Base-by-base conservation (phyloP, 176 grass and related monocot species). In the Oryza glaberrima region DNA sequence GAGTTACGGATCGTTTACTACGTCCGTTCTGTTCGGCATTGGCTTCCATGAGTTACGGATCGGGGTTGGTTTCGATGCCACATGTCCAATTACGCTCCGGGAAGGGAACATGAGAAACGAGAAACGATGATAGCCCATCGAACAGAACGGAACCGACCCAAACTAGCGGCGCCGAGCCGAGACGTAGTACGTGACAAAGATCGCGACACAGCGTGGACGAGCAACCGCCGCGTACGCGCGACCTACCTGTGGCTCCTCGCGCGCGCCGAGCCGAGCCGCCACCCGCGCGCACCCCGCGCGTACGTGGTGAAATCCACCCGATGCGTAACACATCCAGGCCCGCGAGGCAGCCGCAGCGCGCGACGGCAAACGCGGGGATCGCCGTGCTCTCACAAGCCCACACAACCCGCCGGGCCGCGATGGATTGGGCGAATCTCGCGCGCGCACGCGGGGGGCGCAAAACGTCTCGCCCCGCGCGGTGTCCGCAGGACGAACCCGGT, bases 171-270 rank as follows among this genome's bases (percentile, higher is more conserved):
- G 81, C 25, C 28, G 28, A 30, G 28, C 28, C 52, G 17, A 45
- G 81, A 19, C 79, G 45, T 46, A 46, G 45, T 46, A 46, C 45
- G 38, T 58, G 63, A 28, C 75, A 26, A 26, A 48, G 68, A 60
- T 60, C 19, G 56, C 76, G 80, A 77, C 74, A 65, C 64, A 64
- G 25, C 43, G 64, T 25, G 20, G 43, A 80, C 19, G 15, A 15
- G 2, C 13, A 48, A 28, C 43, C 54, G 20, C 23, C 34, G 34
- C 34, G 34, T 30, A 30, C 49, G 23, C 78, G 19, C 78, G 7
- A 17, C 17, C 30, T 2, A 38, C 45, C 46, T 3, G 12, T 7
- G 6, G 19, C 20, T 7, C 68, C 69, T 71, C 69, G 69, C 69
- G 68, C 17, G 36, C 11, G 34, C 68, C 67, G 34, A 35, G 34